Conservation (phyloP, 2,329 filamentous ascomycete genomes). For the Cryphonectria japonica region DNA sequence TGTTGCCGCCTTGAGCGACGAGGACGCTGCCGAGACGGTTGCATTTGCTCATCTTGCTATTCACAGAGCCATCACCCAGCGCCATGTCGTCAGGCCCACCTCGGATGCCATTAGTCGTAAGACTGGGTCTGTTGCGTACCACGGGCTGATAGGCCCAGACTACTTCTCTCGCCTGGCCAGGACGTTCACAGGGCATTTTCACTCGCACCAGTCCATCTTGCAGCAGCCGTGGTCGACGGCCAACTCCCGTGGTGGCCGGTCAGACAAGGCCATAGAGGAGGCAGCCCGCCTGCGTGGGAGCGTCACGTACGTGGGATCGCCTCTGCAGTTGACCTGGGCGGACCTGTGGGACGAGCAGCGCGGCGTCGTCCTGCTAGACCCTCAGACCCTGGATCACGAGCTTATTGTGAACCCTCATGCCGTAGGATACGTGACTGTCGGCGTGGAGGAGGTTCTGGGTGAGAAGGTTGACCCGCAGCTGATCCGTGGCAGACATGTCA, state of each 20-base stretch:
- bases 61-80: slow-evolving; percentile 39
- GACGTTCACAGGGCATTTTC: slow-evolving; percentile 41
- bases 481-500: slow-evolving; percentile 38
- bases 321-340: slow-evolving; percentile 40
- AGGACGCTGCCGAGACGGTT: slow-evolving; percentile 34
- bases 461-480: slow-evolving; percentile 29
- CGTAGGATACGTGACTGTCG: slow-evolving; percentile 34
- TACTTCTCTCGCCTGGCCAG: slow-evolving; percentile 37
- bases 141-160: slow-evolving; percentile 35
- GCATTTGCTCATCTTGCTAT: slow-evolving; percentile 41
- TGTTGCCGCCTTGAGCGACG: slow-evolving; percentile 32
- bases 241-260: background rate
- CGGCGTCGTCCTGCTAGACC: slow-evolving; percentile 38
- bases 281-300: slow-evolving; percentile 33
- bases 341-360: slow-evolving; percentile 37
- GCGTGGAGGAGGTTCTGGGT: slow-evolving; percentile 33
- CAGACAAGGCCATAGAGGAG: background rate
- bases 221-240: slow-evolving; percentile 21
- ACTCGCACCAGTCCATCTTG: slow-evolving; percentile 39
- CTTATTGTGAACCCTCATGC: slow-evolving; percentile 37
- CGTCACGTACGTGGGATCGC: slow-evolving; percentile 39
- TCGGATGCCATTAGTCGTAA: background rate
- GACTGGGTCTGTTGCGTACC: slow-evolving; percentile 32
- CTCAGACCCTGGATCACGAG: slow-evolving; percentile 36
- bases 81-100: slow-evolving; percentile 31